Evolutionary conservation across 305 asterid species (phyloP).

Genomic region (Coffea humblotiana): DNA sequence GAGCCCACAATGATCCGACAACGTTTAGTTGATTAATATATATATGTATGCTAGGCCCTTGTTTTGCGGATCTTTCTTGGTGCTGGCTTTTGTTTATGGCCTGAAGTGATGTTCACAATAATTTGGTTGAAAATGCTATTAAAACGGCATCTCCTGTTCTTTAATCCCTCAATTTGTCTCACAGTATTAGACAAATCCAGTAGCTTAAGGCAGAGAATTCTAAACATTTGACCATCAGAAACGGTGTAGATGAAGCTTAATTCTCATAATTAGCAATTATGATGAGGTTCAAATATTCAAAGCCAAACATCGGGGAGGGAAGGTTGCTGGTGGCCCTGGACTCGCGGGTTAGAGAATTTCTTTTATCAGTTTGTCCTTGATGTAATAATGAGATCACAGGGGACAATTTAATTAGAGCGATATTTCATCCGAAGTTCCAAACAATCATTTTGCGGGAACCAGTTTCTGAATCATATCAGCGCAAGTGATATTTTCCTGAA

Average conservation of each 20-base stretch:
- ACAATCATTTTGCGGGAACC: no score
- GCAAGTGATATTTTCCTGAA: not conserved
- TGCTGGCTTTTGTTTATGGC: not conserved
- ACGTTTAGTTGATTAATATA: not conserved
- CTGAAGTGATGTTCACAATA: constrained; percentile 6
- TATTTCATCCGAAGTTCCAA: not conserved
- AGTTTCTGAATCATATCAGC: not conserved
- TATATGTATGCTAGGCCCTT: no score
- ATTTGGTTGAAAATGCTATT: not conserved
- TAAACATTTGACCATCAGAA: constrained; percentile 1
- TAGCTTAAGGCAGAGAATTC: not conserved
- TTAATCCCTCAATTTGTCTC: constrained; percentile 3
- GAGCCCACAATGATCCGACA: not conserved
- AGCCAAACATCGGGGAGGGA: not conserved
- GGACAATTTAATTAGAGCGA: not conserved
- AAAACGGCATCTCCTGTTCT: not conserved
- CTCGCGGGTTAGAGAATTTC: not conserved
- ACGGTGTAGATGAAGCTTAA: not conserved
- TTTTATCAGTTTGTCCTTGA: not conserved
- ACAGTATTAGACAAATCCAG: not conserved
- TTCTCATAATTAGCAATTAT: not conserved
- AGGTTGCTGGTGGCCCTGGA: not conserved
- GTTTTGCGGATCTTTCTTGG: not conserved
- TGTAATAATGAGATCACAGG: not conserved
- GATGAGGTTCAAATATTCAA: not conserved